Conservation (phyloP, 768 basidiomycete species). For the Hebeloma cylindrosporum region DNA sequence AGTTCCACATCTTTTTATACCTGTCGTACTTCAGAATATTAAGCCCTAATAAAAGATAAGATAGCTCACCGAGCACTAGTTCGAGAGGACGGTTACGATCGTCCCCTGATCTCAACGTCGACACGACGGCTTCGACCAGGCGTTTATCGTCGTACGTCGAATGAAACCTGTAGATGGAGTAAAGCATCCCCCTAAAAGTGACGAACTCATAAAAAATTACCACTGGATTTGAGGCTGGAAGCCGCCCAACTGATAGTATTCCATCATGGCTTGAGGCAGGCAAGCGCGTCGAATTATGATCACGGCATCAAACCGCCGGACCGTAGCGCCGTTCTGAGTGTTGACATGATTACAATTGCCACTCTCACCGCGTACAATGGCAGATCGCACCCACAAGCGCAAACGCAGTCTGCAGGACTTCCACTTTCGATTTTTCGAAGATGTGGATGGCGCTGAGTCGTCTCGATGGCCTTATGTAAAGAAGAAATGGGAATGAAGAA, state of each 20-base stretch:
- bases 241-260: conserved; percentile 13
- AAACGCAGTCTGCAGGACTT: conserved; percentile 31
- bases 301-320: no score
- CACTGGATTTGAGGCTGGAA: conserved; percentile 7
- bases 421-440: conserved; percentile 26
- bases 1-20: conserved; percentile 42
- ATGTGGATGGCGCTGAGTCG: conserved; percentile 24
- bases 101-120: conserved; percentile 29
- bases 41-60: not conserved
- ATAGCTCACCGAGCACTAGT: conserved; percentile 41
- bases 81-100: conserved; percentile 30
- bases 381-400: conserved; percentile 25
- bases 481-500: conserved; percentile 30
- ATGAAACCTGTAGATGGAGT: conserved; percentile 12
- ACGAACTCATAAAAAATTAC: no score
- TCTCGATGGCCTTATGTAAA: conserved; percentile 27
- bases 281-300: no score
- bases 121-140: conserved; percentile 30
- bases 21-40: conserved; percentile 25
- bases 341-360: no score
- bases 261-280: no score
- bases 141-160: conserved; percentile 35
- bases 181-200: no score
- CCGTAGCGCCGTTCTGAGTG: no score
- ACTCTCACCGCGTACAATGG: no score